Percentiles rank a stretch among this genome's conserved stretches.
phyloP scores from a whole-genome alignment of 192 early-diverging fungal species.

The Backusella westeae region DNA sequence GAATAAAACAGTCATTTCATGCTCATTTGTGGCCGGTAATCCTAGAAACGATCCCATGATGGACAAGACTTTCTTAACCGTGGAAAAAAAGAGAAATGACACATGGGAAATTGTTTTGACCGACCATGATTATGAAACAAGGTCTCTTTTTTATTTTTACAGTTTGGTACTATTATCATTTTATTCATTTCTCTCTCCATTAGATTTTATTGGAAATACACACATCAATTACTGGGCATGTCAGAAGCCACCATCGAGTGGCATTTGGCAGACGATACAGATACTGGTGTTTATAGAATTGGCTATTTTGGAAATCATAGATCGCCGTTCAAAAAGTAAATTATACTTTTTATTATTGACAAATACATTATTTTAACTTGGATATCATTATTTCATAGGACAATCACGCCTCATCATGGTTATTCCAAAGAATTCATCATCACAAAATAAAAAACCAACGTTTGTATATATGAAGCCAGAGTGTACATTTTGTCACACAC shows the following conservation, averaged over 20 bases:
- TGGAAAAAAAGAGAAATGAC: conserved; percentile 10
- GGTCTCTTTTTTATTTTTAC: background rate
- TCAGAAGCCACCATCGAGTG: conserved; percentile 25
- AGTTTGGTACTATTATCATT: background rate
- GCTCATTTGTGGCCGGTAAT: conserved; percentile 33
- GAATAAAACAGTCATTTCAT: background rate
- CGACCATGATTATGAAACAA: conserved; percentile 34
- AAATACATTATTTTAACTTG: background rate
- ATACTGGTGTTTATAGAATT: conserved; percentile 21
- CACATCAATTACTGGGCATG: conserved; percentile 9
- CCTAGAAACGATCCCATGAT: conserved; percentile 27
- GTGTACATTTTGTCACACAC: background rate
- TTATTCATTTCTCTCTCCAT: background rate
- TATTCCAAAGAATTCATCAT: conserved; percentile 20
- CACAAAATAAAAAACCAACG: background rate
- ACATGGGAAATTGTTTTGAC: conserved; percentile 26
- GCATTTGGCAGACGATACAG: background rate
- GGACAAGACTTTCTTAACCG: conserved; percentile 26
- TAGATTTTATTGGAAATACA: conserved; percentile 28
- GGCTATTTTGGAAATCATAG: conserved; percentile 31
- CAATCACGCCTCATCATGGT: conserved; percentile 2
- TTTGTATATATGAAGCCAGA: background rate
- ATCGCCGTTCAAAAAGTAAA: conserved; percentile 19
- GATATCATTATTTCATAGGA: background rate
- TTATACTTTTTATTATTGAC: background rate